phyloP scores from a whole-genome alignment of 2,329 filamentous ascomycete species.

The Aspergillus aculeatus region DNA sequence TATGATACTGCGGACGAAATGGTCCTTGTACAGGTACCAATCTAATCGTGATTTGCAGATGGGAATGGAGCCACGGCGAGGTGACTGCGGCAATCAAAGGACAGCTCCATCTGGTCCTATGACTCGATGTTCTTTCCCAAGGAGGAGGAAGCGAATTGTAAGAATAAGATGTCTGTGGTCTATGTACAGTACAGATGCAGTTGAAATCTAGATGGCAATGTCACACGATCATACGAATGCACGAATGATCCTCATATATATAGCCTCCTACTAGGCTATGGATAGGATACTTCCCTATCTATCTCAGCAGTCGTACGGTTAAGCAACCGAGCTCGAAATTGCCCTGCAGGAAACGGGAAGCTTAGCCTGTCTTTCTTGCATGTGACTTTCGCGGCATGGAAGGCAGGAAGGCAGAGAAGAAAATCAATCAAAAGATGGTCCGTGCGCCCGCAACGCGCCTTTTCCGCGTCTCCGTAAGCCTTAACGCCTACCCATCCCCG shows the following conservation, averaged over 20 bases:
- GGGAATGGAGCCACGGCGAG: no score
- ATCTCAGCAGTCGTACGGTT: no score
- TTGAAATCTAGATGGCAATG: background rate
- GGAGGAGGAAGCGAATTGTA: background rate
- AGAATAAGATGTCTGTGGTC: background rate
- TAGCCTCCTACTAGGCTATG: no score
- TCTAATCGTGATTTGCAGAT: background rate
- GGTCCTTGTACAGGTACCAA: constrained; percentile 3
- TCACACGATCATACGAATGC: background rate
- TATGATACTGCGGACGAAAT: constrained; percentile 9
- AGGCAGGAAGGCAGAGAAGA: background rate
- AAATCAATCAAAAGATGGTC: constrained; percentile 31
- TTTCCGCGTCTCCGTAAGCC: constrained; percentile 24
- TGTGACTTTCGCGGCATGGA: background rate
- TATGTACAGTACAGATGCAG: background rate
- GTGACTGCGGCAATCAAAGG: background rate
- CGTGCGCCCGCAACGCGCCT: constrained; percentile 34
- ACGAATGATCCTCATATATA: no score
- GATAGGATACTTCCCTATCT: no score
- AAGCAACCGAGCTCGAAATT: no score
- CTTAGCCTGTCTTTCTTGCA: background rate
- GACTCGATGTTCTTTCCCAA: background rate
- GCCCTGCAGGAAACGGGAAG: no score
- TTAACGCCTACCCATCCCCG: no score
- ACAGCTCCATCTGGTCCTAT: background rate